Percentiles rank a stretch among this genome's conserved stretches.
These are phyloP conservation scores for Pharus latifolius DNA, from an alignment of 176 grass and related monocot species.

Conservation along the genomic window DNA sequence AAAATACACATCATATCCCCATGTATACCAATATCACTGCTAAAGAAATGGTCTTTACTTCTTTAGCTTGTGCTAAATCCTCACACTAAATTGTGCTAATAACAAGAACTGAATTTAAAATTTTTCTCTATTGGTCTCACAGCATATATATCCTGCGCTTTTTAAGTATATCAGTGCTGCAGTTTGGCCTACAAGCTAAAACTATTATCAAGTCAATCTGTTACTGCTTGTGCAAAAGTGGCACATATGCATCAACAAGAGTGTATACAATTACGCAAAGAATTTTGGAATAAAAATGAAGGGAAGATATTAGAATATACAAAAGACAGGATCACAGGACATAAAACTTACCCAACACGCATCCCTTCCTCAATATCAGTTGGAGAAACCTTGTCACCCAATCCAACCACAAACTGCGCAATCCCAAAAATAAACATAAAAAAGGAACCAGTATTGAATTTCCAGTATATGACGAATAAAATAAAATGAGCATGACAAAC, in stretches of 20 bases:
- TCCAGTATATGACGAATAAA: neutral
- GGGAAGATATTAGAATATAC: neutral
- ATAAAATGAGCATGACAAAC: neutral
- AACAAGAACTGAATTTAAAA: neutral
- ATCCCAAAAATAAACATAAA: neutral
- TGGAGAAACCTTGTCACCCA: slow-evolving; percentile 57
- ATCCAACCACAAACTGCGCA: slow-evolving; percentile 51
- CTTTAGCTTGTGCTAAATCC: neutral
- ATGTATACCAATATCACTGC: neutral
- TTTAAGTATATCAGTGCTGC: neutral
- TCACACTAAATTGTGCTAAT: neutral
- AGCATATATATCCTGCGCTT: neutral
- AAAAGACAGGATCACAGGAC: neutral
- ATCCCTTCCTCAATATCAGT: slow-evolving; percentile 72
- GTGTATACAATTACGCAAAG: neutral
- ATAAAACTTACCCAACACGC: slow-evolving; percentile 44
- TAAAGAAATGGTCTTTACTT: neutral
- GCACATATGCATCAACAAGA: neutral
- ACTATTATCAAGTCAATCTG: neutral
- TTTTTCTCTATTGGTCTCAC: neutral
- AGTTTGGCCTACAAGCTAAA: neutral
- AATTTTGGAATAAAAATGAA: neutral
- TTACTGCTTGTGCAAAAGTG: neutral
- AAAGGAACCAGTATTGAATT: neutral
- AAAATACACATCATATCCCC: neutral